Conservation (phyloP, 768 basidiomycete genomes). For the Dendrothele bispora region DNA sequence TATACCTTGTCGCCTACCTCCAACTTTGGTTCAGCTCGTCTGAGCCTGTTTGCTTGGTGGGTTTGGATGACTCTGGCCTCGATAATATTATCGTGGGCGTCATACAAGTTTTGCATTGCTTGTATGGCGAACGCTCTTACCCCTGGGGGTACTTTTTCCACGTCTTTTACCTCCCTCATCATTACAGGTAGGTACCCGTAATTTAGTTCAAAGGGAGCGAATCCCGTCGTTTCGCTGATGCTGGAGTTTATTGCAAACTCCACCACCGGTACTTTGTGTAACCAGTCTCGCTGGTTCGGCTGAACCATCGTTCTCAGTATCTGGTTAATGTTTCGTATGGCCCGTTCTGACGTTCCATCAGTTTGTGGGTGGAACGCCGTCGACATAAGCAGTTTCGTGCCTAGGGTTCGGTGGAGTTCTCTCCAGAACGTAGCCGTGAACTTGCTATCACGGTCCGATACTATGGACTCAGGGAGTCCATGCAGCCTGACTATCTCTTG, state of each 20-base stretch:
- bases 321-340: conserved; percentile 12
- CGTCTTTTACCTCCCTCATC: neutral
- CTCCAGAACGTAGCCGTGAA: conserved; percentile 29
- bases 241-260: conserved; percentile 22
- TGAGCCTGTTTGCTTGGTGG: conserved; percentile 23
- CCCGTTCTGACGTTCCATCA: conserved; percentile 20
- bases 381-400: conserved; percentile 20
- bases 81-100: conserved; percentile 39
- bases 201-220: conserved; percentile 13
- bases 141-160: conserved; percentile 9
- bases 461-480: conserved; percentile 17
- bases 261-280: conserved; percentile 3
- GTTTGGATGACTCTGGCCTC: conserved; percentile 28
- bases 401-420: conserved; percentile 15
- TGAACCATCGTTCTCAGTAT: conserved; percentile 10
- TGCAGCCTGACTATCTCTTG: conserved; percentile 15
- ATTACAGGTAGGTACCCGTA: conserved; percentile 1
- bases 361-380: conserved; percentile 32
- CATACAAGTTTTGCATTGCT: conserved; percentile 19
- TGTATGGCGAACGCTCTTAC: conserved; percentile 22
- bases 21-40: conserved; percentile 14
- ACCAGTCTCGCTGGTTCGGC: conserved; percentile 19
- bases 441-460: conserved; percentile 24
- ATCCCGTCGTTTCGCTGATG: conserved; percentile 10
- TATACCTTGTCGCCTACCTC: conserved; percentile 28